A percentile compares a stretch with the other conserved stretches of the same genome.
Conservation (phyloP, 495 filamentous ascomycete species). For the Letharia columbiana region DNA sequence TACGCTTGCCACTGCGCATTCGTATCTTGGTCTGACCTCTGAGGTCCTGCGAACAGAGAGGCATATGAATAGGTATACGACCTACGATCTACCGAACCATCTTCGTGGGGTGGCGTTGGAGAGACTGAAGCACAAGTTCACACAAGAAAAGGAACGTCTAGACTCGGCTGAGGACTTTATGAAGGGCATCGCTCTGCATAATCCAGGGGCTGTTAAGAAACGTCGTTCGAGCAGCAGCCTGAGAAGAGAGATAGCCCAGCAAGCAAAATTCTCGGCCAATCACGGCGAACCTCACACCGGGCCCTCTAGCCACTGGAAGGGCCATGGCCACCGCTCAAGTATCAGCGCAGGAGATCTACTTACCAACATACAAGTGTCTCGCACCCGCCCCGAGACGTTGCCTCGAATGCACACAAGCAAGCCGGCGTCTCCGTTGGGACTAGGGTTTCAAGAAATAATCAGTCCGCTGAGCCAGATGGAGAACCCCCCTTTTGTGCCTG, state of each 20-base stretch:
- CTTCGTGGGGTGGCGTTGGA: conserved; percentile 77
- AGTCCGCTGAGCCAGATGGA: conserved; percentile 55
- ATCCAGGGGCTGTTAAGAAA: conserved; percentile 57
- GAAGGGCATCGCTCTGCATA: conserved; percentile 95
- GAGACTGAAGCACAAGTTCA: conserved; percentile 88
- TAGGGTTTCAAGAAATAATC: conserved; percentile 26
- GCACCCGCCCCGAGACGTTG: conserved; percentile 31
- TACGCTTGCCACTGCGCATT: conserved; percentile 85
- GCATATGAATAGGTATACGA: conserved; percentile 85
- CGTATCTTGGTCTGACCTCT: conserved; percentile 81
- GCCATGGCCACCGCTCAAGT: conserved; percentile 23
- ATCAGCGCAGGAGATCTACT: conserved; percentile 72
- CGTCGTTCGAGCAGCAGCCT: conserved; percentile 65
- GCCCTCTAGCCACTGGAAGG: not conserved
- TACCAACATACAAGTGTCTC: conserved; percentile 66
- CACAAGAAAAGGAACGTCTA: conserved; percentile 72
- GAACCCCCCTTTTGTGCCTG: conserved; percentile 48
- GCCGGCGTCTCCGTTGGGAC: conserved; percentile 26
- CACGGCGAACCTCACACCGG: conserved; percentile 28
- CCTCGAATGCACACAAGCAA: conserved; percentile 27
- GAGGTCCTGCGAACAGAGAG: conserved; percentile 88
- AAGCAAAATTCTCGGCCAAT: conserved; percentile 44
- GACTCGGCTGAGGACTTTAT: conserved; percentile 67
- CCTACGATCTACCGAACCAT: conserved; percentile 84
- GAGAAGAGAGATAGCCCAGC: conserved; percentile 72